Evolutionary conservation across 306 rosid genomes (phyloP), one percentile per base, ranked within the genome.

Genomic region (Carpinus viminea): DNA sequence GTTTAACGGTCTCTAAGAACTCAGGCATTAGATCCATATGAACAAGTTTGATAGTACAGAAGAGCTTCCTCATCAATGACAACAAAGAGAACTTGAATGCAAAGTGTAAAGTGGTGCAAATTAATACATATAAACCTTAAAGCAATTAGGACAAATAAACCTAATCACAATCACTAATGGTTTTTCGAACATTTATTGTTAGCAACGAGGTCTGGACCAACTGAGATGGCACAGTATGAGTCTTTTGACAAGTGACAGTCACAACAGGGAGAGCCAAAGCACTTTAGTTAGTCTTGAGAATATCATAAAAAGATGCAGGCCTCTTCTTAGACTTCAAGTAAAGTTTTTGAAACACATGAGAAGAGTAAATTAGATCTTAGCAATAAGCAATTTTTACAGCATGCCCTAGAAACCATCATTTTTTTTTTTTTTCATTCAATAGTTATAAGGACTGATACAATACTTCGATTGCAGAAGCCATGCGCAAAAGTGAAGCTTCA

Each of bases 401-500:
- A 60, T 43, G 43, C 74, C 28, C 12, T 24, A 57, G 36, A n/a
- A 38, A 8, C 24, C 9, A 18, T 66, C 71, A 24, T 38, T 24
- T 24, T 46, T 13, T 64, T n/a, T n/a, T n/a, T 52, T 10, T 13
- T 80, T 34, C 21, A 26, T 61, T 45, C 60, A 70, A 51, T 46
- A 70, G 9, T 20, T 34, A 53, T 43, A 15, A 76, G 74, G 69
- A 20, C 64, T 51, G 73, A 47, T 51, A 31, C 34, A 72, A 47
- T 87, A 94, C 98, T 97, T 92, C 97, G 17, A 94, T 83, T 34
- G 87, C 97, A n/a, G 80, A 81, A 75, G 98, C 98, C 83, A 94
- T 72, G 70, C 97, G 95, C 90, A 94, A 74, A 76, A 94, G 76
- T 8, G 97, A 84, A 70, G 98, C 97, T 87, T 94, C 98, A 15